Percentiles rank a stretch among this genome's conserved stretches.
Evolutionary conservation across 2,329 filamentous ascomycete genomes (phyloP).

Genomic region (Fusarium austroafricanum): DNA sequence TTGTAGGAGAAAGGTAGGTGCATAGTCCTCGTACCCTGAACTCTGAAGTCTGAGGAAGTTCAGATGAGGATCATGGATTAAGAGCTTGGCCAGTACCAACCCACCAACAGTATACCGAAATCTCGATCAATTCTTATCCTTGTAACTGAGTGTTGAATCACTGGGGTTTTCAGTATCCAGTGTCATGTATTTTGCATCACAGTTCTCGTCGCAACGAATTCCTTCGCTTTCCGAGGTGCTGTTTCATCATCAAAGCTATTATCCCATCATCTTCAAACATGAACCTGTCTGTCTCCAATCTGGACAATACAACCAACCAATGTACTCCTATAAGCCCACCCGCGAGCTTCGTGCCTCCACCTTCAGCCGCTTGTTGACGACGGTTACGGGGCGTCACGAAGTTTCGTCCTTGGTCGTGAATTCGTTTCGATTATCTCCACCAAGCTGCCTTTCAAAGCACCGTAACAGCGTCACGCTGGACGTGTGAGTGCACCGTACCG

Average conservation of each 20-base stretch:
- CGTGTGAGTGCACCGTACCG: neutral
- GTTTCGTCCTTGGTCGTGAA: slow-evolving; percentile 17
- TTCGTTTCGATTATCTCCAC: slow-evolving; percentile 31
- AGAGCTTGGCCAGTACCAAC: neutral
- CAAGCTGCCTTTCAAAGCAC: slow-evolving; percentile 30
- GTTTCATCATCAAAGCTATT: slow-evolving; percentile 15
- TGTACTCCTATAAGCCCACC: slow-evolving; percentile 3
- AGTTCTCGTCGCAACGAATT: neutral
- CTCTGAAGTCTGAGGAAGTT: slow-evolving; percentile 4
- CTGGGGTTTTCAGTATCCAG: neutral
- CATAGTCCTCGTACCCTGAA: slow-evolving; percentile 6
- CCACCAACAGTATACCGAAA: neutral
- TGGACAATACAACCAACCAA: slow-evolving; percentile 3
- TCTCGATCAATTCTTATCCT: neutral
- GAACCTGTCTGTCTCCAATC: neutral
- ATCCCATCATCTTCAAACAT: slow-evolving; percentile 20
- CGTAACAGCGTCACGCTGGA: slow-evolving; percentile 24
- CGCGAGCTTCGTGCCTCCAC: neutral
- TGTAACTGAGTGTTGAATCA: neutral
- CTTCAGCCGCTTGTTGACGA: slow-evolving; percentile 20
- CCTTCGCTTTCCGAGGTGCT: slow-evolving; percentile 4
- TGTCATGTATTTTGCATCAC: neutral
- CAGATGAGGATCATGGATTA: slow-evolving; percentile 13
- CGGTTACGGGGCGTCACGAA: slow-evolving; percentile 25
- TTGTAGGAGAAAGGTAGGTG: neutral